Percentiles rank a stretch among this genome's conserved stretches.
Evolutionary conservation across 768 basidiomycete genomes (phyloP).

Genomic region (Tephrocybe rancida): DNA sequence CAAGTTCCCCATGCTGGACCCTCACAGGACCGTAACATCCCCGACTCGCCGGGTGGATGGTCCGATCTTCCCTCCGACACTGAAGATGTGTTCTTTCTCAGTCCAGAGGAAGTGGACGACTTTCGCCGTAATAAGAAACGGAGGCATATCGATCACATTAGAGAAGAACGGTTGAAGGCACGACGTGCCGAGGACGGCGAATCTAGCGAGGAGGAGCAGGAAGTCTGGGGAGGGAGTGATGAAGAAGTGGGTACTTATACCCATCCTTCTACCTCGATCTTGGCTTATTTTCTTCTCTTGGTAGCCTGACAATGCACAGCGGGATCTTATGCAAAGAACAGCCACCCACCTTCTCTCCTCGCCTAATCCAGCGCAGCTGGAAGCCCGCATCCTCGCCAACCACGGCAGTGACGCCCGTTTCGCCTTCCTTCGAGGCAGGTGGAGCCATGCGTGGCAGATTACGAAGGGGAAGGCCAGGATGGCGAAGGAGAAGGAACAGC

Average conservation of each 20-base stretch:
- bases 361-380: slow-evolving; percentile 79
- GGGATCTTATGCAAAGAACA: slow-evolving; percentile 74
- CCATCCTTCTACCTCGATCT: no score
- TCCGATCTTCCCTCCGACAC: slow-evolving; percentile 83
- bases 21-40: slow-evolving; percentile 7
- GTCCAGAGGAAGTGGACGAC: slow-evolving; percentile 65
- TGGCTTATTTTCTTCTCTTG: not conserved
- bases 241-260: slow-evolving; percentile 61
- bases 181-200: slow-evolving; percentile 46
- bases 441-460: slow-evolving; percentile 63
- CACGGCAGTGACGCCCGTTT: slow-evolving; percentile 80
- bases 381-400: slow-evolving; percentile 88
- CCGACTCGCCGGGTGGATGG: slow-evolving; percentile 68
- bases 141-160: slow-evolving; percentile 53
- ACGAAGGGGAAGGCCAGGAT: slow-evolving; percentile 49
- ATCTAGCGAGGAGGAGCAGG: slow-evolving; percentile 29
- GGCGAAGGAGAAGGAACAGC: slow-evolving; percentile 27
- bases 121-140: slow-evolving; percentile 71
- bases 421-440: slow-evolving; percentile 79
- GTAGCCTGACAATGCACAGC: slow-evolving; percentile 63
- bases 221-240: slow-evolving; percentile 65
- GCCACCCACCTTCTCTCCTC: slow-evolving; percentile 69
- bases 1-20: slow-evolving; percentile 3
- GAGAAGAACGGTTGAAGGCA: slow-evolving; percentile 69
- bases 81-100: slow-evolving; percentile 85